phyloP scores from a whole-genome alignment of 495 filamentous ascomycete species.

The Astrothelium subdiscretum region DNA sequence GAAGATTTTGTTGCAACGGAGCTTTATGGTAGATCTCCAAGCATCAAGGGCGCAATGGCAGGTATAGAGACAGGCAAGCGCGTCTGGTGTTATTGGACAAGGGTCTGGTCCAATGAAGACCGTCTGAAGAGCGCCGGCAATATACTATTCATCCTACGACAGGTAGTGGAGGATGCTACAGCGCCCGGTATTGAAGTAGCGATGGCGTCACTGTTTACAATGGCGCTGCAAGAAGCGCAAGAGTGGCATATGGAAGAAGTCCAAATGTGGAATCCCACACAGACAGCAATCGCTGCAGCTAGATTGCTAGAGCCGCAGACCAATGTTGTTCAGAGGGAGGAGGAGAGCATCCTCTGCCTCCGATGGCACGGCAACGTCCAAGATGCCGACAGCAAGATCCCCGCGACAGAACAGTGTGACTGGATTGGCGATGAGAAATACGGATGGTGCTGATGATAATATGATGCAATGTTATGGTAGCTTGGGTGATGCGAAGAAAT shows the following conservation, averaged over 20 bases:
- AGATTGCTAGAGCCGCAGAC: constrained; percentile 37
- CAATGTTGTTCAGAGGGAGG: constrained; percentile 45
- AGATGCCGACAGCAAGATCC: not conserved
- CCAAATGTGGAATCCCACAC: constrained; percentile 54
- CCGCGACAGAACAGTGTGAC: constrained; percentile 47
- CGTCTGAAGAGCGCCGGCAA: constrained; percentile 39
- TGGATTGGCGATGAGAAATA: constrained; percentile 93
- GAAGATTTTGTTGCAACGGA: constrained; percentile 69
- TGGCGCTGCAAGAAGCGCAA: constrained; percentile 44
- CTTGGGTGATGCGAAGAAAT: too few relatives aligned
- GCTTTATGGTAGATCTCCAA: constrained; percentile 40
- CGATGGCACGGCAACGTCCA: constrained; percentile 46
- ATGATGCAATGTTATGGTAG: too few relatives aligned
- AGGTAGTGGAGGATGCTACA: constrained; percentile 55
- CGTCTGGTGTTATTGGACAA: constrained; percentile 73
- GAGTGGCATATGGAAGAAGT: constrained; percentile 49
- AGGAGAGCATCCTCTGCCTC: constrained; percentile 51
- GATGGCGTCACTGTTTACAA: constrained; percentile 35
- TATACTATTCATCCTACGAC: constrained; percentile 64
- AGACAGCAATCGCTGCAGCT: constrained; percentile 47
- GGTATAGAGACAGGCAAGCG: constrained; percentile 36
- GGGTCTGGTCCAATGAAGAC: constrained; percentile 47
- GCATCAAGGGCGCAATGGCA: constrained; percentile 58
- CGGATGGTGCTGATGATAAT: constrained; percentile 78
- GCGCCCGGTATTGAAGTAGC: constrained; percentile 27